A percentile compares a stretch with the other conserved stretches of the same genome.
phyloP scores from a whole-genome alignment of 805 yeast genomes.

The Saccharomycopsis guyanensis region DNA sequence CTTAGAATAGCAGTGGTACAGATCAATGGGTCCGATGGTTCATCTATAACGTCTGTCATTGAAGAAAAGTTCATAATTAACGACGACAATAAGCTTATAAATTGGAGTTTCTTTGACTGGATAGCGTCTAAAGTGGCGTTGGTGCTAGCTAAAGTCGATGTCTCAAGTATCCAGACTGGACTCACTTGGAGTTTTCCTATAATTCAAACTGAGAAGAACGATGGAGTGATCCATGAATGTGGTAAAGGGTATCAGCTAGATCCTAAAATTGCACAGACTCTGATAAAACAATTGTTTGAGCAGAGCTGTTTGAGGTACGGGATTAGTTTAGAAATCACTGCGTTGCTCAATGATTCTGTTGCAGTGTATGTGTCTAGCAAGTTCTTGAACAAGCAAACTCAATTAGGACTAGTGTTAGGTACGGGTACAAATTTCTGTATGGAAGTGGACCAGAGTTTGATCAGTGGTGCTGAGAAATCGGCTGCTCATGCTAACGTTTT shows the following conservation, averaged over 20 bases:
- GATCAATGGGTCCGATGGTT: not conserved
- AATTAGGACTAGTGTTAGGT: slow-evolving; percentile 23
- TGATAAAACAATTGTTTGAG: slow-evolving; percentile 12
- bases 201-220: slow-evolving; percentile 7
- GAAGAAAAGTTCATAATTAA: not conserved
- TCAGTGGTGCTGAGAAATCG: not conserved
- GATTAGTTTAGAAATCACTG: slow-evolving; percentile 4
- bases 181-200: slow-evolving; percentile 20
- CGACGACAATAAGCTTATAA: slow-evolving; percentile 8
- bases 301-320: slow-evolving; percentile 1
- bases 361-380: slow-evolving; percentile 11
- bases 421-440: slow-evolving; percentile 19
- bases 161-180: slow-evolving; percentile 6
- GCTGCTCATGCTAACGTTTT: not conserved
- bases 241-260: slow-evolving; percentile 18
- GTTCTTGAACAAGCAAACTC: slow-evolving; percentile 2
- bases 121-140: slow-evolving; percentile 7
- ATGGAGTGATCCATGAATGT: slow-evolving; percentile 11
- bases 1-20: slow-evolving; percentile 11
- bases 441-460: not conserved
- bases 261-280: not conserved
- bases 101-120: slow-evolving; percentile 11
- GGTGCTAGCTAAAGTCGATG: not conserved
- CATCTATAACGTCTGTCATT: not conserved
- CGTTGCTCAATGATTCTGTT: slow-evolving; percentile 16